Percentiles rank a stretch among this genome's conserved stretches.
These are phyloP conservation scores for Tolypocladium ovalisporum DNA, from an alignment of 2,329 filamentous ascomycete species.

Conservation along the genomic window DNA sequence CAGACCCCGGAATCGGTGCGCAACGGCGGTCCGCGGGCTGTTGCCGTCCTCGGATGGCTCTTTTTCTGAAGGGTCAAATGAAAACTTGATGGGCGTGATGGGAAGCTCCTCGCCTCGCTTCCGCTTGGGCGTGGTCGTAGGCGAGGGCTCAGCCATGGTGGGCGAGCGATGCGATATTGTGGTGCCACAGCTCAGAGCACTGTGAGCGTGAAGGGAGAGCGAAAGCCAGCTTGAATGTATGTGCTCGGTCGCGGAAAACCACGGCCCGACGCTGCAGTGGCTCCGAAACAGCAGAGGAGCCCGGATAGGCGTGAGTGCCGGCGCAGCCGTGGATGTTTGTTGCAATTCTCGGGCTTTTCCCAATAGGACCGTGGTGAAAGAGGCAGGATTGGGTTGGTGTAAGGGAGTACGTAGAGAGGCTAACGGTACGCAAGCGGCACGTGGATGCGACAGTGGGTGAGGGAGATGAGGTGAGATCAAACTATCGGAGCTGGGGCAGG, in stretches of 20 bases:
- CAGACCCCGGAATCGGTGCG: conserved; percentile 40
- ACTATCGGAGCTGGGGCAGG: background rate
- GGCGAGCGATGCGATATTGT: background rate
- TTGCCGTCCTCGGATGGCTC: conserved; percentile 31
- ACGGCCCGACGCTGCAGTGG: background rate
- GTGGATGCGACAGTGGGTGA: background rate
- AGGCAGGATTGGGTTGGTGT: background rate
- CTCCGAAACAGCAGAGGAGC: background rate
- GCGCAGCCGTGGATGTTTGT: background rate
- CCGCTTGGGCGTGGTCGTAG: conserved; percentile 30
- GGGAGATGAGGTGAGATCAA: background rate
- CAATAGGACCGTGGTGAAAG: background rate
- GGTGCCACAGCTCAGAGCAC: background rate
- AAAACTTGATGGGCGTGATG: conserved; percentile 29
- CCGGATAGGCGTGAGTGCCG: background rate
- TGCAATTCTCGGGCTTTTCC: background rate
- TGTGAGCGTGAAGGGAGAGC: background rate
- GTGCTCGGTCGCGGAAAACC: background rate
- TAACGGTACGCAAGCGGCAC: background rate
- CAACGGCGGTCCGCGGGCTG: conserved; percentile 42
- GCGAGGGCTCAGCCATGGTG: conserved; percentile 8
- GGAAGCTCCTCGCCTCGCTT: conserved; percentile 28
- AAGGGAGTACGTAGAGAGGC: background rate
- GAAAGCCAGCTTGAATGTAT: background rate
- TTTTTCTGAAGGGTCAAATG: conserved; percentile 28